A percentile compares a stretch with the other conserved stretches of the same genome.
phyloP scores from a whole-genome alignment of 306 rosid species.

The Myrica gale region DNA sequence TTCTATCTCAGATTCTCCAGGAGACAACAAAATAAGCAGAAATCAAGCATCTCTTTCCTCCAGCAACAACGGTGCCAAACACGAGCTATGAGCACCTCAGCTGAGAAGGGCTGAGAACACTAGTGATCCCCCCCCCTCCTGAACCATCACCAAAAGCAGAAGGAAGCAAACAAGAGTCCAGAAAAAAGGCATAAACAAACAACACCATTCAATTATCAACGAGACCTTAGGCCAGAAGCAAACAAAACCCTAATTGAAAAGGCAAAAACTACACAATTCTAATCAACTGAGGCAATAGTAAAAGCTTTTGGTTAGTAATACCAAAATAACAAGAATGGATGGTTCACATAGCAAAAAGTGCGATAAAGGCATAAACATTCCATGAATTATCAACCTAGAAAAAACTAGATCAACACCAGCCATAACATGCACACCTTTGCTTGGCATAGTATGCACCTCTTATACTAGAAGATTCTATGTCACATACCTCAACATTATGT shows the following conservation, averaged over 20 bases:
- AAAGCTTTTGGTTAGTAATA: neutral
- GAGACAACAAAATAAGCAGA: neutral
- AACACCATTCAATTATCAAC: neutral
- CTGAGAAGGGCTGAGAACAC: neutral
- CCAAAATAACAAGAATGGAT: neutral
- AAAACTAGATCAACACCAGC: constrained; percentile 11
- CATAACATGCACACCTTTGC: constrained; percentile 4
- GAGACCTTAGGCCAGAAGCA: neutral
- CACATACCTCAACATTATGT: constrained; percentile 78
- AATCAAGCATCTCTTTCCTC: neutral
- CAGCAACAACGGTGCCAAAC: neutral
- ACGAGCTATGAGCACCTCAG: neutral
- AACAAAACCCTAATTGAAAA: neutral
- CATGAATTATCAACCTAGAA: neutral
- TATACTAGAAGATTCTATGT: constrained; percentile 21
- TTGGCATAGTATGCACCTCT: constrained; percentile 9
- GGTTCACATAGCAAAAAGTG: neutral
- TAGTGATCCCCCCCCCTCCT: neutral
- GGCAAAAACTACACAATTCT: neutral
- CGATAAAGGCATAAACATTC: neutral
- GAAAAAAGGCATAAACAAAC: neutral
- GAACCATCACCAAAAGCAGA: neutral
- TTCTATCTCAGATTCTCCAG: neutral
- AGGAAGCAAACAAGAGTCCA: neutral
- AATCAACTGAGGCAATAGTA: neutral